Evolutionary conservation across 345 rosid genomes (phyloP).

Genomic region (Litchi chinensis): DNA sequence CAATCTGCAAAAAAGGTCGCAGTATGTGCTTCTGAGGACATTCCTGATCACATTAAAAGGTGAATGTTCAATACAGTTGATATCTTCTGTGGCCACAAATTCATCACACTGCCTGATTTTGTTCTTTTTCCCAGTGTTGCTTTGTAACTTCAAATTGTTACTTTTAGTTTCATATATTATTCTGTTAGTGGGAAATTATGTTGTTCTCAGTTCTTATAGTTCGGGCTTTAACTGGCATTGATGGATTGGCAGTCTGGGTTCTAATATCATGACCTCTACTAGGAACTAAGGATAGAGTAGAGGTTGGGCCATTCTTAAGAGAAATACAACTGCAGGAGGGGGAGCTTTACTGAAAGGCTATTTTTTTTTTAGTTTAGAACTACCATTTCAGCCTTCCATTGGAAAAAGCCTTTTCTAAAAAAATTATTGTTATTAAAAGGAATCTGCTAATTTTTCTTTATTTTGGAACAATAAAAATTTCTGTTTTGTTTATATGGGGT

Average conservation of each 20-base stretch:
- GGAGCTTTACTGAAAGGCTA: too few relatives aligned
- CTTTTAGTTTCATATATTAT: not conserved
- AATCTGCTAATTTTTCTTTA: not conserved
- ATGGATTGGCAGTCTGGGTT: not conserved
- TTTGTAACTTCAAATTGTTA: not conserved
- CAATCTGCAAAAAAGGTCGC: conserved; percentile 29
- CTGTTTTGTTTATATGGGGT: not conserved
- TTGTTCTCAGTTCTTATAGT: too few relatives aligned
- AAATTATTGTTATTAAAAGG: not conserved
- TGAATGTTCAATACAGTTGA: conserved; percentile 12
- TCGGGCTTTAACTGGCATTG: too few relatives aligned
- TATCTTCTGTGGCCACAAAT: not conserved
- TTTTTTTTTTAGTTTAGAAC: too few relatives aligned
- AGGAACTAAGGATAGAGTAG: not conserved
- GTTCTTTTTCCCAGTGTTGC: not conserved
- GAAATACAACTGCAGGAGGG: too few relatives aligned
- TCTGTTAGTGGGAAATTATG: too few relatives aligned
- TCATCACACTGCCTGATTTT: not conserved
- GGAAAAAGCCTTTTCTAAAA: too few relatives aligned
- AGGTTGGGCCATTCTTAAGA: not conserved
- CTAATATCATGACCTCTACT: not conserved
- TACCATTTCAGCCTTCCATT: too few relatives aligned
- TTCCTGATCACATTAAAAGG: conserved; percentile 71
- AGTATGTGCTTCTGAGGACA: conserved; percentile 23
- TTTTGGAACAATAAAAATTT: not conserved